A percentile compares a stretch with the other conserved stretches of the same genome.
Conservation (phyloP, 257 asterid species). For the Gentiana straminea region DNA sequence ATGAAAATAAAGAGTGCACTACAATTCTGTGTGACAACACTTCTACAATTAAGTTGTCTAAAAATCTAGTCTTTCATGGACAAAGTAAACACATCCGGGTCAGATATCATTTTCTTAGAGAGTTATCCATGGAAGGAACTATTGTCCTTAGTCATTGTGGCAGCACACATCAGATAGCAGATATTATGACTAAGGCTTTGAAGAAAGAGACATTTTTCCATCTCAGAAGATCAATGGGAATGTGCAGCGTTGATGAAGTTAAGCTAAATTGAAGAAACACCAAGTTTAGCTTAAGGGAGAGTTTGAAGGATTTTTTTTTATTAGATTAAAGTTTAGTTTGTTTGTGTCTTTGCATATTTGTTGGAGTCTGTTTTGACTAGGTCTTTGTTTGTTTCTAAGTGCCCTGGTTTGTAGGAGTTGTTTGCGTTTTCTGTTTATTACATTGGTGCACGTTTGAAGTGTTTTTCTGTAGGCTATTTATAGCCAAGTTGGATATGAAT, state of each 20-base stretch:
- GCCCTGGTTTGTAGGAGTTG: too few relatives aligned
- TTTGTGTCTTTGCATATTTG: too few relatives aligned
- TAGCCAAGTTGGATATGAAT: too few relatives aligned
- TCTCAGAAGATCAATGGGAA: not conserved
- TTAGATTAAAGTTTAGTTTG: too few relatives aligned
- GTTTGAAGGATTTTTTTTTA: too few relatives aligned
- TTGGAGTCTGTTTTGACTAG: too few relatives aligned
- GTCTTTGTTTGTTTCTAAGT: too few relatives aligned
- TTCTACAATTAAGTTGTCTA: not conserved
- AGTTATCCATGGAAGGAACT: not conserved
- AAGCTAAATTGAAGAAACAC: not conserved
- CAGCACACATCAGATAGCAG: not conserved
- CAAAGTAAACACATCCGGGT: not conserved
- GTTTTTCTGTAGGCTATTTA: too few relatives aligned
- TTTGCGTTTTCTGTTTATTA: too few relatives aligned
- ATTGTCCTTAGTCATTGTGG: not conserved
- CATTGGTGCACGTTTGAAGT: too few relatives aligned
- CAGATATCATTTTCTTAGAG: not conserved
- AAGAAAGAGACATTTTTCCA: not conserved
- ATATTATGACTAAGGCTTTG: not conserved
- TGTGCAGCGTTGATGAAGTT: not conserved
- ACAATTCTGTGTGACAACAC: slow-evolving; percentile 1
- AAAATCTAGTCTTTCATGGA: not conserved
- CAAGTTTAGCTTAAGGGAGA: not conserved
- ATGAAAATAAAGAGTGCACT: not conserved